A percentile compares a stretch with the other conserved stretches of the same genome.
Evolutionary conservation across 164 flowering plant species (phyloP).

Genomic region (Cinnamomum chago): DNA sequence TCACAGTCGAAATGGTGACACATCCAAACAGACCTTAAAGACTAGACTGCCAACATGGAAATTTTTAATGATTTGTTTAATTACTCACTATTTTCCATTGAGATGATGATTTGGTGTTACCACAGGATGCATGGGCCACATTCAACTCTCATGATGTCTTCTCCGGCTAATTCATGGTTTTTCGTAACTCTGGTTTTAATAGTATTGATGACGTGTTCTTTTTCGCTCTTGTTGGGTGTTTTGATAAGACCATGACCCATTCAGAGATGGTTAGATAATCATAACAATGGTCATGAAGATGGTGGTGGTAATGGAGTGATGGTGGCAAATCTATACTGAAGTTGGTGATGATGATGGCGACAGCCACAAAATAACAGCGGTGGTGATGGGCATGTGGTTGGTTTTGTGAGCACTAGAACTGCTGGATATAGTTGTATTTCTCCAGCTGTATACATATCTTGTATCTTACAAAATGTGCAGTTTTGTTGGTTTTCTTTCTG

Average conservation of each 20-base stretch:
- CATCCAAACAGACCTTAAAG: not conserved
- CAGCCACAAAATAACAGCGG: not conserved
- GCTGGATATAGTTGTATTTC: not conserved
- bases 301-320: not conserved
- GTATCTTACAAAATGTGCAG: no score
- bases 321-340: not conserved
- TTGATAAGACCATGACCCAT: not conserved
- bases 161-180: constrained; percentile 1
- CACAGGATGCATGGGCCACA: constrained; percentile 58
- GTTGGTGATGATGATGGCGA: not conserved
- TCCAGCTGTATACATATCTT: not conserved
- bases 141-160: constrained; percentile 37
- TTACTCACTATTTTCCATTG: not conserved
- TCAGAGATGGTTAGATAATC: not conserved
- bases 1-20: not conserved
- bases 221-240: not conserved
- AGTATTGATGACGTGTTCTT: not conserved
- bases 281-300: not conserved
- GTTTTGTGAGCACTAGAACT: not conserved
- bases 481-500: no score
- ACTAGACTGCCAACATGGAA: not conserved
- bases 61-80: not conserved
- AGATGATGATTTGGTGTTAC: not conserved
- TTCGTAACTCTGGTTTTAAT: not conserved
- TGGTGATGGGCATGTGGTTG: not conserved